Evolutionary conservation across 2,329 filamentous ascomycete genomes (phyloP).

Genomic region (Phialophora tarda): DNA sequence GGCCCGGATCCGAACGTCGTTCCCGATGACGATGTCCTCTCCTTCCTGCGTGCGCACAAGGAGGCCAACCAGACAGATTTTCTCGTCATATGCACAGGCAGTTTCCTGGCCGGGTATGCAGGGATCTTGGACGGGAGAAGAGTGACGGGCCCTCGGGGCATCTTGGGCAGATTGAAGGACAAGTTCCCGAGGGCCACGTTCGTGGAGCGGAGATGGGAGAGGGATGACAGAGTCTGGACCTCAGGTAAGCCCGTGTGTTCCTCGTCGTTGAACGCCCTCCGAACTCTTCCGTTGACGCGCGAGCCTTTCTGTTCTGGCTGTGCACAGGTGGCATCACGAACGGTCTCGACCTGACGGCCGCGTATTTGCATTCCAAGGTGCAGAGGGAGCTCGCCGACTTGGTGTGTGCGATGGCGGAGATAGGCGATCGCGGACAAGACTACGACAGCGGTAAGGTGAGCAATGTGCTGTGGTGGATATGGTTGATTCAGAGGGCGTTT

Average conservation of each 20-base stretch:
- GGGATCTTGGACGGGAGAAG: conserved; percentile 36
- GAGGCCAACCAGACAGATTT: conserved; percentile 39
- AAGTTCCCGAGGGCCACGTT: conserved; percentile 33
- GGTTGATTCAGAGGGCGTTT: conserved; percentile 20
- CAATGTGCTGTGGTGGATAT: conserved; percentile 26
- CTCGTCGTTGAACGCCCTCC: no score
- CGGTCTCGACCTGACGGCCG: conserved; percentile 44
- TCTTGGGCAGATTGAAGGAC: conserved; percentile 33
- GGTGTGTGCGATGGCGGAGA: conserved; percentile 46
- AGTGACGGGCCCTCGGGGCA: conserved; percentile 33
- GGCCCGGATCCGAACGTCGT: conserved; percentile 45
- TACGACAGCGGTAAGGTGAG: conserved; percentile 39
- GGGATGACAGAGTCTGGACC: conserved; percentile 45
- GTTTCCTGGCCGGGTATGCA: conserved; percentile 32
- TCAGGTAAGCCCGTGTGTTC: conserved; percentile 32
- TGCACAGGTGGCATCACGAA: conserved; percentile 40
- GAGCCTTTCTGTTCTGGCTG: neutral
- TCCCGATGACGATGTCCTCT: conserved; percentile 41
- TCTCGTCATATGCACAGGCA: conserved; percentile 39
- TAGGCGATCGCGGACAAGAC: conserved; percentile 40
- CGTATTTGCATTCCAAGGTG: conserved; percentile 42
- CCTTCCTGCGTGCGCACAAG: conserved; percentile 46
- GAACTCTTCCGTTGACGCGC: neutral
- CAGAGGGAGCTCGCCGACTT: conserved; percentile 43
- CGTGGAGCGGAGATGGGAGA: conserved; percentile 40